These are phyloP conservation scores for Suhomyces faveliae DNA, from an alignment of 805 yeast genomes.

Conservation along the genomic window DNA sequence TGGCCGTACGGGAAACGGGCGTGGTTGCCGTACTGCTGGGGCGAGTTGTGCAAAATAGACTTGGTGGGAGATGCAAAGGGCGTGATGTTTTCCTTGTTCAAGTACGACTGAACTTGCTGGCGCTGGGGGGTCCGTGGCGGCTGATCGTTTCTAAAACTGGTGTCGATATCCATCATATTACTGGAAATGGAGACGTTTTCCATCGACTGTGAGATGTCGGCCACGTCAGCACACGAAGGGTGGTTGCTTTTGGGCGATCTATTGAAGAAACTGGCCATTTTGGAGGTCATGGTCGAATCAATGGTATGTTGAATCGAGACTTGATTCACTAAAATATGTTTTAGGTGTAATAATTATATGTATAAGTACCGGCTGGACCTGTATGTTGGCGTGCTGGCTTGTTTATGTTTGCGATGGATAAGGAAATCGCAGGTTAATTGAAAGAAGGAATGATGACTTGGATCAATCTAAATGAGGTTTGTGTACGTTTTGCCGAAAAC, in stretches of 20 bases:
- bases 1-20: constrained; percentile 8
- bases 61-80: constrained; percentile 36
- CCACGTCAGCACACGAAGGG: constrained; percentile 23
- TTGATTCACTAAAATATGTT: neutral
- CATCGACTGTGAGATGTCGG: constrained; percentile 41
- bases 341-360: neutral
- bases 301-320: neutral
- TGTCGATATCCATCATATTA: constrained; percentile 41
- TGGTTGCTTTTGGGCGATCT: constrained; percentile 17
- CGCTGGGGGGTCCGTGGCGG: constrained; percentile 15
- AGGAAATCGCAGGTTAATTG: neutral
- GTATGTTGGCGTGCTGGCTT: constrained; percentile 1
- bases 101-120: constrained; percentile 4
- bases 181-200: constrained; percentile 41
- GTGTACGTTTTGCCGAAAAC: neutral
- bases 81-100: constrained; percentile 39
- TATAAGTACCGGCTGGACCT: neutral
- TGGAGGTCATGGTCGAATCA: constrained; percentile 5
- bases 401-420: constrained; percentile 1
- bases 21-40: constrained; percentile 13
- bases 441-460: neutral
- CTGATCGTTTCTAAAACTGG: constrained; percentile 20
- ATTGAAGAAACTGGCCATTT: constrained; percentile 17
- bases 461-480: neutral
- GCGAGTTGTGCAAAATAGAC: constrained; percentile 35